Evolutionary conservation across 2,329 filamentous ascomycete species (phyloP).

Genomic region (Aspergillus hiratsukae): DNA sequence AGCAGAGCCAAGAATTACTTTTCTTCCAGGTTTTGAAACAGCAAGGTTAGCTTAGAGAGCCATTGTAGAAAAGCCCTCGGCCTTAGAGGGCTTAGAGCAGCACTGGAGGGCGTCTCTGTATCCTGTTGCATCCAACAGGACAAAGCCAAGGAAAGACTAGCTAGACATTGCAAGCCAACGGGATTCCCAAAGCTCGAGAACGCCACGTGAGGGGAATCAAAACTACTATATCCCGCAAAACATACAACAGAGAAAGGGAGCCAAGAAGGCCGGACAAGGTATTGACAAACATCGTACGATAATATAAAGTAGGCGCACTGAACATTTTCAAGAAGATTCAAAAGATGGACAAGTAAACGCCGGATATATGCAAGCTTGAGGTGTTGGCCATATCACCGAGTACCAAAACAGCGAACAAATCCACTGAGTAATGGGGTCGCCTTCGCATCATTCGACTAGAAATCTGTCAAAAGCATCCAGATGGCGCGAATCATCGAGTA

Average conservation of each 20-base stretch:
- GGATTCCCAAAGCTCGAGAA: not conserved
- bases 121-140: not conserved
- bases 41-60: not conserved
- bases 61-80: not conserved
- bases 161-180: constrained; percentile 1
- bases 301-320: not conserved
- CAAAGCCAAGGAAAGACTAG: not conserved
- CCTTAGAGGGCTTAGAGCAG: not conserved
- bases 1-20: not conserved
- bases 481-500: constrained; percentile 5
- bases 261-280: not conserved
- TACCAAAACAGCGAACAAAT: not conserved
- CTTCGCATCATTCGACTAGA: not conserved
- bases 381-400: not conserved
- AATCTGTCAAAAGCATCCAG: not conserved
- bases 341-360: constrained; percentile 12
- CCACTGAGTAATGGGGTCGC: not conserved
- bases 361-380: constrained; percentile 14
- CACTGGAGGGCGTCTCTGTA: not conserved
- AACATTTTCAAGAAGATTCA: not conserved
- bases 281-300: not conserved
- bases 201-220: not conserved
- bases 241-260: constrained; percentile 2
- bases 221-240: constrained; percentile 10
- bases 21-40: not conserved